A percentile compares a stretch with the other conserved stretches of the same genome.
These are phyloP conservation scores for Cicer bijugum DNA, from an alignment of 306 rosid species.

Conservation along the genomic window DNA sequence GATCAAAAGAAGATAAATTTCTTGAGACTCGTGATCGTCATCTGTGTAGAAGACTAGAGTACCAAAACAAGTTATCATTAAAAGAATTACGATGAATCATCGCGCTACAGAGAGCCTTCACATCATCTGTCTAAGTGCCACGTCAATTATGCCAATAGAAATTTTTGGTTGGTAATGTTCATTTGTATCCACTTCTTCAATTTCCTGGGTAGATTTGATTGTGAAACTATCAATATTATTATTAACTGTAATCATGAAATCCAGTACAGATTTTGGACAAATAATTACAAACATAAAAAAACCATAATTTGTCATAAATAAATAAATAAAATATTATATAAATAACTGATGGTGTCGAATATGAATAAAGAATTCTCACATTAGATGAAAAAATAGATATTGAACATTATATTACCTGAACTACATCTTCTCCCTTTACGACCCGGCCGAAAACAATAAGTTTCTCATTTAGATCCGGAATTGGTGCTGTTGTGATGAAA, in stretches of 20 bases:
- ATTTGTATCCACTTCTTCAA: slow-evolving; percentile 89
- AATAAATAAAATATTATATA: background rate
- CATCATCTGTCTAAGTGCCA: slow-evolving; percentile 56
- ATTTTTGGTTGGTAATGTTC: slow-evolving; percentile 76
- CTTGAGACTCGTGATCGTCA: background rate
- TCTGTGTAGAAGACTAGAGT: background rate
- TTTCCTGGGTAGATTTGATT: slow-evolving; percentile 43
- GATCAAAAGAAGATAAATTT: background rate
- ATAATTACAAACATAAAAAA: background rate
- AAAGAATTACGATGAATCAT: background rate
- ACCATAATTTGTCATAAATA: slow-evolving; percentile 1
- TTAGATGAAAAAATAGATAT: too few relatives aligned
- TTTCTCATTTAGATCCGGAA: slow-evolving; percentile 54
- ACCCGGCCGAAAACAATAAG: slow-evolving; percentile 82
- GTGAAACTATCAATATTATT: slow-evolving; percentile 22
- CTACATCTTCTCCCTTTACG: slow-evolving; percentile 84
- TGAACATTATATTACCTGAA: slow-evolving; percentile 55
- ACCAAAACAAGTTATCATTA: slow-evolving; percentile 11
- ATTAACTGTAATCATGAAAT: slow-evolving; percentile 9
- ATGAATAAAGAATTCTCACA: too few relatives aligned
- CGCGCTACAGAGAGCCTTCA: slow-evolving; percentile 41
- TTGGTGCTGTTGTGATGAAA: slow-evolving; percentile 80
- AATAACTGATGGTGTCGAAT: too few relatives aligned
- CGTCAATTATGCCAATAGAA: slow-evolving; percentile 58
- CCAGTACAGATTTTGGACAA: background rate